phyloP scores from a whole-genome alignment of 2,329 filamentous ascomycete genomes.

The Aspergillus sergii region DNA sequence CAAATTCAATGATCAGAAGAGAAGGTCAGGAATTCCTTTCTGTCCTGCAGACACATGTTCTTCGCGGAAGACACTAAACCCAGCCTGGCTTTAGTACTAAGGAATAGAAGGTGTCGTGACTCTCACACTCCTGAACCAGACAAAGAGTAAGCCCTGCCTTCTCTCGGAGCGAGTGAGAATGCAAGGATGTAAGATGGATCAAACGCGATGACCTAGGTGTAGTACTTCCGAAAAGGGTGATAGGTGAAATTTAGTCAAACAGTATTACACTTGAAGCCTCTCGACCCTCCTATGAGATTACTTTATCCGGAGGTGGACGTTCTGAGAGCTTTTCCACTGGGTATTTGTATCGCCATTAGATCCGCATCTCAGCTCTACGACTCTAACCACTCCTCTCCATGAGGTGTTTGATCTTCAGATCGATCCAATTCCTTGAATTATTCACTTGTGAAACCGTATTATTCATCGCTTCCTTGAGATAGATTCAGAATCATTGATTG shows the following conservation, averaged over 20 bases:
- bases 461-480: neutral
- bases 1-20: slow-evolving; percentile 3
- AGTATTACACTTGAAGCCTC: neutral
- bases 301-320: neutral
- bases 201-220: slow-evolving; percentile 1
- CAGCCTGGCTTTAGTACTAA: neutral
- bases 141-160: slow-evolving; percentile 1
- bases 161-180: neutral
- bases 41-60: slow-evolving; percentile 1
- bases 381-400: neutral
- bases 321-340: neutral
- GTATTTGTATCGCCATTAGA: slow-evolving; percentile 3
- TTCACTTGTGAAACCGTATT: neutral
- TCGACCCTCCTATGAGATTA: neutral
- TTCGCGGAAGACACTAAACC: neutral
- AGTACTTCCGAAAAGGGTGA: neutral
- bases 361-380: neutral
- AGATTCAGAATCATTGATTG: neutral
- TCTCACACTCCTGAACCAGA: neutral
- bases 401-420: neutral
- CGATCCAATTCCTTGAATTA: neutral
- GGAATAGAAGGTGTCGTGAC: neutral
- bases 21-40: slow-evolving; percentile 5
- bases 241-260: neutral
- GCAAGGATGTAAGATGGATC: neutral